These are phyloP conservation scores for Rhodamnia argentea DNA, from an alignment of 345 rosid genomes.

Conservation along the genomic window DNA sequence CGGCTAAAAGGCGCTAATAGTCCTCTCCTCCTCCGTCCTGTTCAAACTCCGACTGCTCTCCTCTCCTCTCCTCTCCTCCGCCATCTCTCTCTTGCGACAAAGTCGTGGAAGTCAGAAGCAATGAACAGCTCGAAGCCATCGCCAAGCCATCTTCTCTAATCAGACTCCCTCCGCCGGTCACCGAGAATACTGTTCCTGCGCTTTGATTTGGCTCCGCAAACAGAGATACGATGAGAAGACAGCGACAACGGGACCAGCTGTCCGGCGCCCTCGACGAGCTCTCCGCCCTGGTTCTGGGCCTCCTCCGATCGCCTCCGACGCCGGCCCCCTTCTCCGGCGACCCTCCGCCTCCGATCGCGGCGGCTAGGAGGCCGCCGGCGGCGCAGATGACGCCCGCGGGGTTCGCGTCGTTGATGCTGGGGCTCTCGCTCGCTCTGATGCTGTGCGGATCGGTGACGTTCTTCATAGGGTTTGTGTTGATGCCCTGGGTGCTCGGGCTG, in stretches of 20 bases:
- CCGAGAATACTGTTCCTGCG: neutral
- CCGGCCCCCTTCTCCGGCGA: constrained; percentile 32
- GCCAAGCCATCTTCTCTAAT: neutral
- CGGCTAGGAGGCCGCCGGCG: constrained; percentile 9
- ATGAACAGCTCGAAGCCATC: neutral
- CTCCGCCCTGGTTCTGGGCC: constrained; percentile 46
- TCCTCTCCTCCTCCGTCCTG: neutral
- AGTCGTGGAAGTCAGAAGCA: neutral
- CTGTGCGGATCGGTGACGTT: constrained; percentile 89
- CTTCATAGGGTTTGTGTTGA: constrained; percentile 80
- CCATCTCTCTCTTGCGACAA: neutral
- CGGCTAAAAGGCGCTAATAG: neutral
- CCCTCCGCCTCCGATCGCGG: neutral
- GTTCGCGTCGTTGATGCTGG: constrained; percentile 73
- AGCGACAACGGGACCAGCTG: constrained; percentile 40
- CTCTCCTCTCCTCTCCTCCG: neutral
- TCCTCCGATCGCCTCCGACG: constrained; percentile 60
- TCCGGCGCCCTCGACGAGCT: constrained; percentile 56
- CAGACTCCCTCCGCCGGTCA: neutral
- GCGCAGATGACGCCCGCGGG: constrained; percentile 70
- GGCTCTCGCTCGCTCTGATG: constrained; percentile 72
- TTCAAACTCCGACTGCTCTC: neutral
- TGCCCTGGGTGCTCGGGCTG: constrained; percentile 92
- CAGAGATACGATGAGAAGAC: constrained; percentile 26
- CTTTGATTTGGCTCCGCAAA: neutral